Percentiles rank a stretch among this genome's conserved stretches.
Evolutionary conservation across 2,329 filamentous ascomycete genomes (phyloP).

Genomic region (Colletotrichum cuscutae): DNA sequence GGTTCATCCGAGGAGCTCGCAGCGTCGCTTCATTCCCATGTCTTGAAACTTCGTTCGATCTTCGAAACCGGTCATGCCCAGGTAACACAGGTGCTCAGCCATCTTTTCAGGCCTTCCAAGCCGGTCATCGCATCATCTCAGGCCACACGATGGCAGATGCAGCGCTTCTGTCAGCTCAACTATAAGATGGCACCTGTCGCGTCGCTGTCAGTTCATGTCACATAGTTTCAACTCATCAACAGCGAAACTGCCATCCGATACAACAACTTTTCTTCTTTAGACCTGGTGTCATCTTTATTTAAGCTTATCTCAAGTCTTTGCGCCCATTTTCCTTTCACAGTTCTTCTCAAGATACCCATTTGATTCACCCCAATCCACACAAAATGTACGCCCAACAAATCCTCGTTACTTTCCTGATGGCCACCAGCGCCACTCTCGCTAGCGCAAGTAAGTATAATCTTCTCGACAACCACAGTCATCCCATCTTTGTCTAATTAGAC

Average conservation of each 20-base stretch:
- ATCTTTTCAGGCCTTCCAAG: neutral
- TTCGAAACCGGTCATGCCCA: neutral
- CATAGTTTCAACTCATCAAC: neutral
- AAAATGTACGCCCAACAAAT: neutral
- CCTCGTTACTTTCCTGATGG: neutral
- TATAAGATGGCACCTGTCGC: neutral
- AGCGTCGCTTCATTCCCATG: neutral
- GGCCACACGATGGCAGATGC: neutral
- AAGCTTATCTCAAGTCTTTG: neutral
- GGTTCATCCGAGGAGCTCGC: neutral
- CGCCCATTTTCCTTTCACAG: neutral
- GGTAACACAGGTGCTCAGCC: neutral
- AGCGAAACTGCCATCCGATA: neutral
- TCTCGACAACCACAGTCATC: neutral
- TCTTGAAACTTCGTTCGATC: neutral
- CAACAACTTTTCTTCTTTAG: neutral
- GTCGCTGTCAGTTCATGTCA: neutral
- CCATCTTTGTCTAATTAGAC: neutral
- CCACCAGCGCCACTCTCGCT: neutral
- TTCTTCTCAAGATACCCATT: neutral
- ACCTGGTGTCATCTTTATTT: neutral
- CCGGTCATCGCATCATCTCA: neutral
- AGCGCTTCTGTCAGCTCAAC: neutral
- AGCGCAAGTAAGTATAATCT: neutral
- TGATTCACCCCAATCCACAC: neutral